Evolutionary conservation across 345 rosid genomes (phyloP), one percentile per base, ranked within the genome.

Genomic region (Chamaenerion angustifolium): DNA sequence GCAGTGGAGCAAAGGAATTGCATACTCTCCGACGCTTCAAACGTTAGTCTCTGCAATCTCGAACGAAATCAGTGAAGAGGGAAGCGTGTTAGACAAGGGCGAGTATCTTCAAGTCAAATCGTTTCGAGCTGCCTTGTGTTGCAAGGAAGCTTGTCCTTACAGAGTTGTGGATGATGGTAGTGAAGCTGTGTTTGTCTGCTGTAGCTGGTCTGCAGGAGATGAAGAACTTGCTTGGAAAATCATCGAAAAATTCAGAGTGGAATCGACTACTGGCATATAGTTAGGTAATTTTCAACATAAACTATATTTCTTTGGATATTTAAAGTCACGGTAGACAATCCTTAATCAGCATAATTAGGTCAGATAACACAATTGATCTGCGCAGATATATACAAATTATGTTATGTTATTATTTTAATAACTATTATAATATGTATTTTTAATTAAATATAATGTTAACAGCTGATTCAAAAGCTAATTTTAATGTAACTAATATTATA

Each of bases 181-280:
- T 0, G 52, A 17, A 23, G n/a, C 64, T 8, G 49, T 70, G 51
- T 87, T 64, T 64, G 71, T 78, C 50, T 92, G 96, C 65, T 92
- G 96, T 61, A 60, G 50, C 40, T 92, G 96, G 98, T 78, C 77
- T 25, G 64, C 45, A 5, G 55, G 67, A 55, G 98, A 92, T 47
- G 75, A 75, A 65, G 72, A 78, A 56, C 77, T 84, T 60, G 96
- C 82, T 0, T 65, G 87, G 96, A 70, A 70, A 65, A 69, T 84
- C 43, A 73, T 90, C 76, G 64, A 49, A 76, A 66, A 61, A 27
- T 52, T 37, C 40, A 0, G 31, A 43, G 25, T 21, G 52, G 45
- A 46, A 47, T 12, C 21, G 45, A 15, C 12, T 43, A 0, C 50
- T 47, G 11, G 13, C 4, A 10, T 13, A 31, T 48, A 48, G 11